Evolutionary conservation across 2,329 filamentous ascomycete genomes (phyloP).

Genomic region (Colletotrichum filicis): DNA sequence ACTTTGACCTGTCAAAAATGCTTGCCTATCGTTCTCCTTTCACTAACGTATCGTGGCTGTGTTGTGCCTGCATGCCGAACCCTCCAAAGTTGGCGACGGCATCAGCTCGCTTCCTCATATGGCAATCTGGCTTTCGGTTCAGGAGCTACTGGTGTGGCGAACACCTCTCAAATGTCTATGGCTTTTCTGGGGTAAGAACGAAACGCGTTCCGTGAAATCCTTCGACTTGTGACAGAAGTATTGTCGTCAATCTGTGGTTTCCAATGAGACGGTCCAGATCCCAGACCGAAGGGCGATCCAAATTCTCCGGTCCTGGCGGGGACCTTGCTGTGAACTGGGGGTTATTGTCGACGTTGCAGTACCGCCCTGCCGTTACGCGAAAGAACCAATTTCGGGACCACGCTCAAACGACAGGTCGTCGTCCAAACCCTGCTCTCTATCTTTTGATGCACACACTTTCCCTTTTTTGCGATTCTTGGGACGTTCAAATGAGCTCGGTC

Average conservation of each 20-base stretch:
- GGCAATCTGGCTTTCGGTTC: background rate
- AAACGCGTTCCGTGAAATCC: background rate
- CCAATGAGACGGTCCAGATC: conserved; percentile 24
- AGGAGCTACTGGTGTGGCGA: background rate
- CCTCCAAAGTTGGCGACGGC: background rate
- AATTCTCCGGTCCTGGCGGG: conserved; percentile 28
- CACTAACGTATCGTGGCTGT: conserved; percentile 1
- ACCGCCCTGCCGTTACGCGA: conserved; percentile 12
- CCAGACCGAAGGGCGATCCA: conserved; percentile 14
- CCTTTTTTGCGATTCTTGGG: background rate
- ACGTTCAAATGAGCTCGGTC: background rate
- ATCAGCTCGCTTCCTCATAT: background rate
- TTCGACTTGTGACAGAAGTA: background rate
- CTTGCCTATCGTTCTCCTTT: conserved; percentile 7
- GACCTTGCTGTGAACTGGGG: background rate
- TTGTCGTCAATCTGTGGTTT: conserved; percentile 8
- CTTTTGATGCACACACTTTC: background rate
- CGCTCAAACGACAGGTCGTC: conserved; percentile 1
- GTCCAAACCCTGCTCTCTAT: background rate
- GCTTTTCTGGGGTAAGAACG: conserved; percentile 5
- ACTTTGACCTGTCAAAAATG: conserved; percentile 1
- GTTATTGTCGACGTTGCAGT: conserved; percentile 1
- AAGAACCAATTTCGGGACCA: conserved; percentile 14
- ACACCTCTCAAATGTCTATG: background rate
- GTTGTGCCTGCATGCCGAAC: background rate